Evolutionary conservation across 345 rosid genomes (phyloP), one percentile per base, ranked within the genome.

Genomic region (Gossypium raimondii): DNA sequence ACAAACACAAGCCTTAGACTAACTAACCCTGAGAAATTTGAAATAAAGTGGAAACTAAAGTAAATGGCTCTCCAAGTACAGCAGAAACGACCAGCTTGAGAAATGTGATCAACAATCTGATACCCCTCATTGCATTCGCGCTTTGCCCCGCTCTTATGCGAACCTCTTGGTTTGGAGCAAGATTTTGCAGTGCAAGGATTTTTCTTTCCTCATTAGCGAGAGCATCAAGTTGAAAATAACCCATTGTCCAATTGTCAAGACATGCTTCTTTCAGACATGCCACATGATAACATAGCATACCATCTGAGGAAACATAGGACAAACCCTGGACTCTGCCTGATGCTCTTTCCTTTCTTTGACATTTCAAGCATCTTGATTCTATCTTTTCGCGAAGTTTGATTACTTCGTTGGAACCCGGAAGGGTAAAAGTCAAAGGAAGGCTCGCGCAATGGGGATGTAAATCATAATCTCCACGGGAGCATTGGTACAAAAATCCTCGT

Each of bases 401-500:
- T 12, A 53, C 3, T 61, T 18, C 12, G 50, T 52, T 2, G n/a
- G 11, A 10, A 55, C 3, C 62, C 0, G 27, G n/a, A 2, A 29
- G 48, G 6, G 73, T 29, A 7, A 53, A n/a, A 1, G 3, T 5
- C 25, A 0, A 11, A 4, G 60, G 74, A n/a, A 70, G 74, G 25
- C 17, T 70, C 14, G 74, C 74, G n/a, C 74, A 70, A 11, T 22
- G 43, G 4, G 74, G 74, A n/a, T 70, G 74, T 18, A 70, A 34
- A 22, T 55, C 73, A 0, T 27, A 0, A 10, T 27, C 1, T 4
- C 14, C 7, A 53, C 0, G 0, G 11, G 62, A 53, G 74, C 74
- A 70, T 0, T 55, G 74, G 29, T 53, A 70, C 25, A 52, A 53
- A 11, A 10, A 70, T 0, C 74, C 62, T 34, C 11, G 17, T 17